Base-by-base conservation (phyloP, 805 yeast genomes). In the Yarrowia sp. region DNA sequence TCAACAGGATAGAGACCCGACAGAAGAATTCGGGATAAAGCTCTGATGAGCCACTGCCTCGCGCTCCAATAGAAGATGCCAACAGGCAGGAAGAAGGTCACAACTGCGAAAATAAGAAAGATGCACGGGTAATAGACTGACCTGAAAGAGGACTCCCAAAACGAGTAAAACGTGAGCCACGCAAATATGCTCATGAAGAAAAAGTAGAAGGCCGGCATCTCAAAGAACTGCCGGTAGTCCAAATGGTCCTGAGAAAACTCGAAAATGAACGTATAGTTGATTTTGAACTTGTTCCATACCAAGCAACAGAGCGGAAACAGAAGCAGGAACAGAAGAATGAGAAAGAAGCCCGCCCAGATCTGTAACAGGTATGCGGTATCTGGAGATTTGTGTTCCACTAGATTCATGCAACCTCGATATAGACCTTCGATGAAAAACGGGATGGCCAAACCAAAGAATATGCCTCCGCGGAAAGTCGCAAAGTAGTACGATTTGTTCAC, bases 1-100 rank as follows among this genome's bases (percentile, higher is more conserved):
- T 93, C 98, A 63, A 95, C 98, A 0, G 98, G 97, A 71, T 88
- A 95, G 44, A 92, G 79, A 0, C 98, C 98, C 1, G 96, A 88
- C 10, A 89, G 79, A 0, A 87, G 33, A 56, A 95, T 77, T 71
- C 99, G 80, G 81, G 92, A 83, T 1, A 86, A 65, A 0, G 96
- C 86, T 14, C 86, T 76, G 19, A 87, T 78, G 2, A 93, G 70
- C 98, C 98, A 95, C 66, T 80, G 80, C 68, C 98, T 81, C 10
- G 96, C 81, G n/a, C 83, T 76, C 38, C 82, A 80, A 70, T 79
- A 86, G 44, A 85, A 75, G 2, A 82, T 78, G 58, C 81, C 79
- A 10, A 86, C 78, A 0, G 97, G 97, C 75, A 86, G 78, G 19
- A 87, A 72, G 17, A 89, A 72, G 0, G 85, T 69, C 0, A 77